phyloP scores from a whole-genome alignment of 2,329 filamentous ascomycete genomes.

The Trichoderma oligosporum region DNA sequence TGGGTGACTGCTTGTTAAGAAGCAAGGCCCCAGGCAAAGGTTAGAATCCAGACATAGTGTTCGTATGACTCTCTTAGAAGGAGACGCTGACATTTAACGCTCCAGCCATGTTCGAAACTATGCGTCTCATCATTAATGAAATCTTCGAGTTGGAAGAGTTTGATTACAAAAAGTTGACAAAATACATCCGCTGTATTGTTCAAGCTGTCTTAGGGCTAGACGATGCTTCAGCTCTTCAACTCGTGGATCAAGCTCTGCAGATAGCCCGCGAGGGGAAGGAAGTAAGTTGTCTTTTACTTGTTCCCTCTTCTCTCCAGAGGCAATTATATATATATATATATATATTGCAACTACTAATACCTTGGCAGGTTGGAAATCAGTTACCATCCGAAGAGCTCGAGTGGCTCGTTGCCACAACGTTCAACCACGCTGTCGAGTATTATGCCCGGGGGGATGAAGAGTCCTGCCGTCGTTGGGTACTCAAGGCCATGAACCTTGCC shows the following conservation, averaged over 20 bases:
- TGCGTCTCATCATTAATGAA: conserved; percentile 67
- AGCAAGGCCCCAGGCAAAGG: conserved; percentile 50
- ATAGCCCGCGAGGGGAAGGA: conserved; percentile 50
- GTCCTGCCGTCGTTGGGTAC: conserved; percentile 57
- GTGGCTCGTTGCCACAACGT: conserved; percentile 67
- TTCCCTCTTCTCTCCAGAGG: background rate
- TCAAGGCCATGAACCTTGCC: conserved; percentile 59
- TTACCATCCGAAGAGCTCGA: conserved; percentile 68
- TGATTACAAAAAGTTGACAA: conserved; percentile 59
- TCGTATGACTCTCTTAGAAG: background rate
- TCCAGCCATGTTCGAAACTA: conserved; percentile 47
- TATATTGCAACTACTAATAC: background rate
- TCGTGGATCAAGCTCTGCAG: conserved; percentile 60
- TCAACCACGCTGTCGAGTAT: conserved; percentile 69
- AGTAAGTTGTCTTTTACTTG: conserved; percentile 31
- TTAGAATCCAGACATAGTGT: conserved; percentile 27
- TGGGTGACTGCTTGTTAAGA: conserved; percentile 62
- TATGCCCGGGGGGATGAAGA: conserved; percentile 53
- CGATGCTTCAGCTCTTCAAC: conserved; percentile 51
- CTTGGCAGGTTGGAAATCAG: conserved; percentile 36
- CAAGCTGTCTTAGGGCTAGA: conserved; percentile 60
- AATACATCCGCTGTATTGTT: conserved; percentile 76
- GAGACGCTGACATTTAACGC: background rate
- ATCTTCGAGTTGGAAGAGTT: conserved; percentile 57
- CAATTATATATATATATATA: no score